These are phyloP conservation scores for Aegilops longissima DNA, from an alignment of 176 grass and related monocot genomes.

Conservation along the genomic window DNA sequence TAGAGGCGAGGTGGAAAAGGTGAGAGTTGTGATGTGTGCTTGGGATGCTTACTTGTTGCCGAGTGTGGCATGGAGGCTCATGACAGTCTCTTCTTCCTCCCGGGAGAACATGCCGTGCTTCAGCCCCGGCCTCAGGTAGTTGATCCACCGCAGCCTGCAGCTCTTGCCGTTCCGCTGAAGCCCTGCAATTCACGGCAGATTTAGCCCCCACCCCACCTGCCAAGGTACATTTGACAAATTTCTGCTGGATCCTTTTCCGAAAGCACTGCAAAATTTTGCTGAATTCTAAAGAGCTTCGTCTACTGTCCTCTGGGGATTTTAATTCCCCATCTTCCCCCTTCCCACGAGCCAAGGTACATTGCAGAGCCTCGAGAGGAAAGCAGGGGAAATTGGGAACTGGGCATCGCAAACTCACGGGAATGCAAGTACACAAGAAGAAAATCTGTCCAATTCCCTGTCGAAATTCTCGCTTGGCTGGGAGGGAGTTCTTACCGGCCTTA, in stretches of 20 bases:
- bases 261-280: not conserved
- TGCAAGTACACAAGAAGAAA: not conserved
- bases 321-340: not conserved
- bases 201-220: not conserved
- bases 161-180: slow-evolving; percentile 93
- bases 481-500: slow-evolving; percentile 67
- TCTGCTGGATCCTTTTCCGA: not conserved
- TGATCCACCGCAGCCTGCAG: slow-evolving; percentile 95
- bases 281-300: not conserved
- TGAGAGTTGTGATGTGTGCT: not conserved
- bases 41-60: slow-evolving; percentile 85
- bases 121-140: slow-evolving; percentile 91
- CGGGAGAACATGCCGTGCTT: slow-evolving; percentile 77
- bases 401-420: not conserved
- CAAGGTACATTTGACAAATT: slow-evolving; percentile 28
- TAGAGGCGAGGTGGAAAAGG: not conserved
- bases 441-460: not conserved
- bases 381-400: not conserved
- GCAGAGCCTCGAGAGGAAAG: not conserved
- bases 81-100: slow-evolving; percentile 65
- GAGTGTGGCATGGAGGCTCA: slow-evolving; percentile 61
- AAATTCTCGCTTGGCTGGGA: not conserved
- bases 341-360: slow-evolving; percentile 33
- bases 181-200: slow-evolving; percentile 42
- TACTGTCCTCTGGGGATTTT: not conserved